Evolutionary conservation across 2,329 filamentous ascomycete species (phyloP), one percentile per base, ranked within the genome.

Genomic region (Aspergillus glaucus): DNA sequence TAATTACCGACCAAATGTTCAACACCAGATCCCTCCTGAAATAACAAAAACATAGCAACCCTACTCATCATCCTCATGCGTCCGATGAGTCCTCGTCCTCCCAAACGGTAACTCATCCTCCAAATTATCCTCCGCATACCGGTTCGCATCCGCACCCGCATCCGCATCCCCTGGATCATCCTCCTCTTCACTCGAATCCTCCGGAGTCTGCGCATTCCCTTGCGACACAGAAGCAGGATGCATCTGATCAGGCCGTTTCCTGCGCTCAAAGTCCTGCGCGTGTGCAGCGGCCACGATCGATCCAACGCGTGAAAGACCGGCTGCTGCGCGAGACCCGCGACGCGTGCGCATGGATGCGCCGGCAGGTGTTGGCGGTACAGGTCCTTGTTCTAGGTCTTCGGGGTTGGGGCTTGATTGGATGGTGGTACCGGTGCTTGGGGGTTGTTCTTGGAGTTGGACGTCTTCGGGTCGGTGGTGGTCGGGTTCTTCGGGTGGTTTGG

Each of bases 201-300:
- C 66, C 6, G 64, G 63, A 10, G 51, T 53, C 14, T 63, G 60
- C 12, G 64, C 62, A 17, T 69, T 63, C 6, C 63, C 61, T 28
- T 59, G 61, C 3, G 66, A 60, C 6, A 69, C 63, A 26, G 60
- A 62, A 15, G 66, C 65, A 7, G 62, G 65, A 3, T 62, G 61
- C 12, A 73, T 63, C 10, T 73, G 63, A 32, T 75, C 73, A 0
- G 76, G 75, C 24, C 74, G 78, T 53, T 81, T 79, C 65, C 82
- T 87, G 73, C 93, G 86, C 70, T 94, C 87, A 65, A 96, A 97
- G 70, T 97, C 92, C 66, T 95, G 86, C 52, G 81, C 86, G 66
- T 97, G 93, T 5, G 92, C 92, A 52, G 85, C 79, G 3, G 88
- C 86, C 56, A 96, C 77, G n/a, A 90, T 82, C 12, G 78, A 81